Evolutionary conservation across 1,139 yeast species (phyloP), one percentile per base, ranked within the genome.

Genomic region (Debaryomycetaceae sp.): DNA sequence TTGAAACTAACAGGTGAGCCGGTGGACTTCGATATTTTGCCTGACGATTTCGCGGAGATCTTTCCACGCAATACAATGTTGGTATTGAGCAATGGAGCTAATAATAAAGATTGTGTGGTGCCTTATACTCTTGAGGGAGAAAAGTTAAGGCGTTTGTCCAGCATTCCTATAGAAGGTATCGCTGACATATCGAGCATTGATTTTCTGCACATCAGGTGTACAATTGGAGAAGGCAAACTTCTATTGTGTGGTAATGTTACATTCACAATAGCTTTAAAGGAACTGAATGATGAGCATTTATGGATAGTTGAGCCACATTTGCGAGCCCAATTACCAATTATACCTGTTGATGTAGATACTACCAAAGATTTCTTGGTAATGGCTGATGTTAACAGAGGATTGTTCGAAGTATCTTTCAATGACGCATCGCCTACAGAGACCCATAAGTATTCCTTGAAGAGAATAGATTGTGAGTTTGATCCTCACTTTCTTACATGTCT

Each of bases 361-460:
- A 34, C 39, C 1, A 44, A 45, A n/a, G 41, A 46, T 4, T 37
- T 34, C 5, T 36, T 57, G 6, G 46, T 55, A 3, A 49, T 57
- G 31, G 60, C 55, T 1, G 68, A 63, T 50, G 52, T 58, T 1
- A 46, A 58, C 45, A 56, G 58, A 35, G 66, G 66, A 5, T 36
- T 62, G 13, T 52, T 34, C 36, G 37, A 24, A 9, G 43, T 34
- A 9, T 22, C 14, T 17, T 17, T 45, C 9, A 14, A 24, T 23
- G 31, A 38, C 6, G 11, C 11, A 39, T 39, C 20, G 11, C 31
- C 8, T 7, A 8, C 31, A 27, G 11, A 27, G 8, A 27, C 31
- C 31, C 11, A 7, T 11, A 27, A 27, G 11, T 27, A 27, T 11
- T 11, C 31, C 4, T 8, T 27, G 11, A 4, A 27, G 11, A 42